Percentiles rank a stretch among this genome's conserved stretches.
Conservation (phyloP, 2,329 filamentous ascomycete genomes). For the Mollisia scopiformis region DNA sequence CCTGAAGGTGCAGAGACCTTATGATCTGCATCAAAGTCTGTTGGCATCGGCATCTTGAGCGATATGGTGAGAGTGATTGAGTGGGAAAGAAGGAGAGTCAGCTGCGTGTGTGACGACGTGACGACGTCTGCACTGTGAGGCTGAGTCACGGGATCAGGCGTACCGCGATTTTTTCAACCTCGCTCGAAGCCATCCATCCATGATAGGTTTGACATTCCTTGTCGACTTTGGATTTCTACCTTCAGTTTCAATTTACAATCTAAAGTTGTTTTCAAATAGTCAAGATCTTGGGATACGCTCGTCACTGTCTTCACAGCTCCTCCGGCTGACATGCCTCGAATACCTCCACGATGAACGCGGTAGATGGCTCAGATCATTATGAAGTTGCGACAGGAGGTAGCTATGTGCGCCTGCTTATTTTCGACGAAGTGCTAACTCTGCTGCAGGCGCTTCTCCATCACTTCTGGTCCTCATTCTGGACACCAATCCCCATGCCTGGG, state of each 20-base stretch:
- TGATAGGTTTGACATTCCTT: too few relatives aligned
- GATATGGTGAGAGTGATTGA: neutral
- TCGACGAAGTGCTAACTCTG: slow-evolving; percentile 18
- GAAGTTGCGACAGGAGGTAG: slow-evolving; percentile 48
- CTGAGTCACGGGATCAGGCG: slow-evolving; percentile 26
- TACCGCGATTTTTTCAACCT: neutral
- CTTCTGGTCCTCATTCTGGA: slow-evolving; percentile 91
- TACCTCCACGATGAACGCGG: slow-evolving; percentile 59
- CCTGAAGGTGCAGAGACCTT: slow-evolving; percentile 22
- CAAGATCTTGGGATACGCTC: neutral
- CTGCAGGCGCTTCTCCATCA: slow-evolving; percentile 66
- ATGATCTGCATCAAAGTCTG: slow-evolving; percentile 20
- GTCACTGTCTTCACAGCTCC: neutral
- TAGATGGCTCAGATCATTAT: slow-evolving; percentile 63
- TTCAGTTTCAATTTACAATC: neutral
- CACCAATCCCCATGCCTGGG: slow-evolving; percentile 95
- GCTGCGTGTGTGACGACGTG: neutral
- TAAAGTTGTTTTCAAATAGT: neutral
- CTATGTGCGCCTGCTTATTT: slow-evolving; percentile 24
- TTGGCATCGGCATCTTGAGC: slow-evolving; percentile 7
- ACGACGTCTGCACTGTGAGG: neutral
- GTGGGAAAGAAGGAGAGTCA: neutral
- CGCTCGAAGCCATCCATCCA: neutral
- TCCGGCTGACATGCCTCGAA: slow-evolving; percentile 27
- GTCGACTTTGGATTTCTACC: neutral